Percentiles rank a stretch among this genome's conserved stretches.
Conservation (phyloP, 257 asterid species). For the Catharanthus roseus region DNA sequence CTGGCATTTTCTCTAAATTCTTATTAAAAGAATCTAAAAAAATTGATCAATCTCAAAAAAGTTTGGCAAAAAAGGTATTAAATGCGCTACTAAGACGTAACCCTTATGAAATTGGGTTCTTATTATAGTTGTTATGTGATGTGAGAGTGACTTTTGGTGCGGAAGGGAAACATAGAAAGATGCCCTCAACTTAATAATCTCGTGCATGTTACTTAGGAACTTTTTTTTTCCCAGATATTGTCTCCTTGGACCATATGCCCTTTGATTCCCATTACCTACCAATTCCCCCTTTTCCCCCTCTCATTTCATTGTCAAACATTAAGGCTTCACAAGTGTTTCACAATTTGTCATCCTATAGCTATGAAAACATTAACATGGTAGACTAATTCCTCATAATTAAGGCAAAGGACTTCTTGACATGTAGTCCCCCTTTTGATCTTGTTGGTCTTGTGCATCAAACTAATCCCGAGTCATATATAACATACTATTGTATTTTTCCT, state of each 20-base stretch:
- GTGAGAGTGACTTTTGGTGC: neutral
- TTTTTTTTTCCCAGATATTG: neutral
- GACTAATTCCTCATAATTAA: neutral
- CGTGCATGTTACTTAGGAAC: neutral
- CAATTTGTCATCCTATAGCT: neutral
- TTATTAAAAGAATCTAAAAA: too few relatives aligned
- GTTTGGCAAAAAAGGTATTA: neutral
- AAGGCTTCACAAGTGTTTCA: neutral
- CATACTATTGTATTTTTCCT: too few relatives aligned
- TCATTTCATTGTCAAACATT: neutral
- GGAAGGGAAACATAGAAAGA: neutral
- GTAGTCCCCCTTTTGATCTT: neutral
- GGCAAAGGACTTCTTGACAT: neutral
- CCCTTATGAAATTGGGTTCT: neutral
- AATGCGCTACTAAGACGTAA: neutral
- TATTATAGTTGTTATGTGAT: too few relatives aligned
- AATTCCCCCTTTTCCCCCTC: neutral
- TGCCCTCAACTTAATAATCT: neutral
- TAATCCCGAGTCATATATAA: too few relatives aligned
- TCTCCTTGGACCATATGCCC: neutral
- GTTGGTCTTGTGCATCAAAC: neutral
- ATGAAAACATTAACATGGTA: neutral
- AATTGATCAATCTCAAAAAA: neutral
- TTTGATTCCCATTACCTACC: neutral
- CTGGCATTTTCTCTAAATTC: too few relatives aligned